phyloP scores from a whole-genome alignment of 2,329 filamentous ascomycete genomes.

The Byssothecium circinans region DNA sequence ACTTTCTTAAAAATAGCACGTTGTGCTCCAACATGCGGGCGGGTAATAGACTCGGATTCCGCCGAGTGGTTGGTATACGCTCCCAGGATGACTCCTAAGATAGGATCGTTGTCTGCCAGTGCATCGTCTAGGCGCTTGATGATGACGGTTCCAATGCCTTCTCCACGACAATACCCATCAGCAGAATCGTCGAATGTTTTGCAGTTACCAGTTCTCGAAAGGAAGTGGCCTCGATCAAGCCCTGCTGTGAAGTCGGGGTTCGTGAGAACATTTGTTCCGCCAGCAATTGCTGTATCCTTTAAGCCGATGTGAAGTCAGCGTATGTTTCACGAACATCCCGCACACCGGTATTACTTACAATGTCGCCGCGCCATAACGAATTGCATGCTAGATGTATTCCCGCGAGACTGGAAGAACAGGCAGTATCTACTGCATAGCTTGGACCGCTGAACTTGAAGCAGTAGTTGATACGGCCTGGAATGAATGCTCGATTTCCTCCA shows the following conservation, averaged over 20 bases:
- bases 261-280: constrained; percentile 28
- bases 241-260: constrained; percentile 49
- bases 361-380: constrained; percentile 15
- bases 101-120: constrained; percentile 34
- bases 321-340: too few species aligned
- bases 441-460: constrained; percentile 26
- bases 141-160: constrained; percentile 31
- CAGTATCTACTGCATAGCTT: constrained; percentile 9
- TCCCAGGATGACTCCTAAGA: constrained; percentile 35
- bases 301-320: too few species aligned
- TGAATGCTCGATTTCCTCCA: constrained; percentile 55
- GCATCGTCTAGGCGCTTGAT: constrained; percentile 42
- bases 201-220: constrained; percentile 28
- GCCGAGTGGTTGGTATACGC: constrained; percentile 39
- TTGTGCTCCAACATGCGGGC: constrained; percentile 28
- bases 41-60: constrained; percentile 34
- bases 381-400: constrained; percentile 29
- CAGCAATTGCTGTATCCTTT: constrained; percentile 21
- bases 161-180: constrained; percentile 40
- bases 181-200: constrained; percentile 37
- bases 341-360: neutral
- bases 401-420: constrained; percentile 15
- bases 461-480: constrained; percentile 52
- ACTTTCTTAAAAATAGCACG: constrained; percentile 17
- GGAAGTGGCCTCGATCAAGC: constrained; percentile 23